Evolutionary conservation across 192 early-diverging fungal species (phyloP).

Genomic region (Coemansia sp.): DNA sequence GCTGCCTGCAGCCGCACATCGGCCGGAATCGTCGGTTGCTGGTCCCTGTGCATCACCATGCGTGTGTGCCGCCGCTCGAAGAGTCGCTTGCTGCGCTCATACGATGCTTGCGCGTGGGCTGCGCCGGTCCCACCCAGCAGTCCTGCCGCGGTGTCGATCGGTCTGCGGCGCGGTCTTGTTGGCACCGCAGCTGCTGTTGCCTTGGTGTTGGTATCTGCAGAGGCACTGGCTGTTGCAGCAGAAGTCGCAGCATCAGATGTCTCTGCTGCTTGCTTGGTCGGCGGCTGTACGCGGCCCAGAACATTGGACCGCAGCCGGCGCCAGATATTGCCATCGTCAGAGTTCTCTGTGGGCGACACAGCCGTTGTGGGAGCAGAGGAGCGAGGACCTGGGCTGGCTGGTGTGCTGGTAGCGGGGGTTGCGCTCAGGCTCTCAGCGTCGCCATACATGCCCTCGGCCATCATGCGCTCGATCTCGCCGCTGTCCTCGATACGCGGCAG

Average conservation of each 20-base stretch:
- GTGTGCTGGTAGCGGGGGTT: constrained; percentile 6
- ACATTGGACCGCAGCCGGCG: constrained; percentile 46
- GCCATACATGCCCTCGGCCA: constrained; percentile 31
- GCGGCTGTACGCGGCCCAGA: constrained; percentile 35
- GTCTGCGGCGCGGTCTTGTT: neutral
- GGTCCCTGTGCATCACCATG: constrained; percentile 11
- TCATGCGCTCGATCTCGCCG: constrained; percentile 46
- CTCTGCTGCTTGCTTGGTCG: neutral
- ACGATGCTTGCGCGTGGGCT: constrained; percentile 12
- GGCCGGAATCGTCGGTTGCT: neutral
- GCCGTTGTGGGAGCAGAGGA: neutral
- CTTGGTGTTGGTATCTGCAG: neutral
- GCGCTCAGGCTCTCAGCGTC: neutral
- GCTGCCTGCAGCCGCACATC: constrained; percentile 18
- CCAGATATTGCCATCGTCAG: constrained; percentile 36
- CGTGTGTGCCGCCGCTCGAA: constrained; percentile 26
- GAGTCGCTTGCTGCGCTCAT: constrained; percentile 25
- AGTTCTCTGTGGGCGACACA: neutral
- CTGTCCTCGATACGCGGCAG: constrained; percentile 21
- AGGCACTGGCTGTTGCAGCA: neutral
- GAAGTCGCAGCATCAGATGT: neutral
- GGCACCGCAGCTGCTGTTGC: neutral
- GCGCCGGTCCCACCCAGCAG: neutral
- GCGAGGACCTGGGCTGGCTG: neutral
- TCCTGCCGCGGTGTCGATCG: constrained; percentile 3